Evolutionary conservation across 495 filamentous ascomycete species (phyloP).

Genomic region (Platismatia glauca): DNA sequence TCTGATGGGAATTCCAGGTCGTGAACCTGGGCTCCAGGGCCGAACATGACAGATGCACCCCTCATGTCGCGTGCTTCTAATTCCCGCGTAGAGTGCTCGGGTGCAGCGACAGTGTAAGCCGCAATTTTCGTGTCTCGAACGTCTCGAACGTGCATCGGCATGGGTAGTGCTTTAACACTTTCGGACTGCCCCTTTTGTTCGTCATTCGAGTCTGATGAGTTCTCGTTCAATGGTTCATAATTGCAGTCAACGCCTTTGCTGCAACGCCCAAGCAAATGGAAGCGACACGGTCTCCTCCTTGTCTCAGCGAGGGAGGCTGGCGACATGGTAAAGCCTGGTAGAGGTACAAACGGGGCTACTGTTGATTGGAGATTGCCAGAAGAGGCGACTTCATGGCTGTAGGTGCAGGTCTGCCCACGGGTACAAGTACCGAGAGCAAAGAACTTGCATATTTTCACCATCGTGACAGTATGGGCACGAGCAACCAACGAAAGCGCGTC

Average conservation of each 20-base stretch:
- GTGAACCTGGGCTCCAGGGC: conserved; percentile 15
- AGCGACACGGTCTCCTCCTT: conserved; percentile 2
- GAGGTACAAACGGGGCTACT: neutral
- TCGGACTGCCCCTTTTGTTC: neutral
- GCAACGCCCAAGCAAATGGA: conserved; percentile 3
- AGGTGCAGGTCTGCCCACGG: conserved; percentile 3
- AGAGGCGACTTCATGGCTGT: conserved; percentile 1
- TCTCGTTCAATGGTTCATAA: neutral
- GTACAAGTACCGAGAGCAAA: conserved; percentile 10
- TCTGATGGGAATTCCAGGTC: conserved; percentile 12
- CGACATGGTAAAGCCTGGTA: neutral
- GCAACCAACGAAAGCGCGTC: neutral
- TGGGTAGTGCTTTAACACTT: neutral
- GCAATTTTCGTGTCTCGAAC: neutral
- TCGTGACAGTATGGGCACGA: neutral
- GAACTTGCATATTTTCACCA: conserved; percentile 10
- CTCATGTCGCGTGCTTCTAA: conserved; percentile 1
- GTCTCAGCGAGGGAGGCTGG: too few species aligned
- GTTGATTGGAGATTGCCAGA: neutral
- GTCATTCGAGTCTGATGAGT: neutral
- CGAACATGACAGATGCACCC: conserved; percentile 16
- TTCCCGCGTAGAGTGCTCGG: neutral
- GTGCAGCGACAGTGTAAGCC: neutral
- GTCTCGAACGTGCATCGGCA: neutral
- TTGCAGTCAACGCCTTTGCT: conserved; percentile 6